These are phyloP conservation scores for Yamadazyma philogaea DNA, from an alignment of 805 yeast species.

Conservation along the genomic window DNA sequence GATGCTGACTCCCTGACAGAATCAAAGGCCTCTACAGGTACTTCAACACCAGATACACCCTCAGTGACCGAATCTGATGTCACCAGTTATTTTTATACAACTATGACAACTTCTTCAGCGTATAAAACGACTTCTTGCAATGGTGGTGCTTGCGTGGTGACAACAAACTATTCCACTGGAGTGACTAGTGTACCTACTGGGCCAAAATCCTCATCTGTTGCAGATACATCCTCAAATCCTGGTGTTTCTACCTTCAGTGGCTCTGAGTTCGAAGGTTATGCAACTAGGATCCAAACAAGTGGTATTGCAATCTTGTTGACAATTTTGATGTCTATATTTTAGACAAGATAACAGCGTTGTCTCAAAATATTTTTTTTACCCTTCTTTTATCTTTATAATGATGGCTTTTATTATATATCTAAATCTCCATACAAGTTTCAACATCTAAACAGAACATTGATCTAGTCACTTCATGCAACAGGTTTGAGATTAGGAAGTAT, in stretches of 20 bases:
- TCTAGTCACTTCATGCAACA: not conserved
- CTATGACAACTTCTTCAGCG: conserved; percentile 14
- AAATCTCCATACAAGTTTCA: not conserved
- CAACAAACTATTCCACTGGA: conserved; percentile 24
- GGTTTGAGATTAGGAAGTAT: too few species aligned
- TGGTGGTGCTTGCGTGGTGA: conserved; percentile 22
- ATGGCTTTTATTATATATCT: not conserved
- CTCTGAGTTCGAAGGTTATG: conserved; percentile 12
- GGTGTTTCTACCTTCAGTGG: conserved; percentile 3
- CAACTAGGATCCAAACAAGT: conserved; percentile 3
- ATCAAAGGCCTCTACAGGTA: not conserved
- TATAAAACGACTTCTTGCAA: conserved; percentile 14
- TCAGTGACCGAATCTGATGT: conserved; percentile 1
- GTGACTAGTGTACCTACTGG: conserved; percentile 11
- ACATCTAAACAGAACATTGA: too few species aligned
- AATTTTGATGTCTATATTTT: conserved; percentile 3
- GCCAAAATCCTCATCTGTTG: conserved; percentile 3
- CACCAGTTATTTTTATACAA: conserved; percentile 4
- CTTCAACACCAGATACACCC: conserved; percentile 3
- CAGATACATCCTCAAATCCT: conserved; percentile 8
- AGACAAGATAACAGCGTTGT: not conserved
- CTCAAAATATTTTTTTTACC: not conserved
- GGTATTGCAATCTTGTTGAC: conserved; percentile 1
- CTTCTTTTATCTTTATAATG: not conserved
- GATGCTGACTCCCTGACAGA: not conserved